A percentile compares a stretch with the other conserved stretches of the same genome.
These are phyloP conservation scores for Candida palmyrensis DNA, from an alignment of 805 yeast species.

Conservation along the genomic window DNA sequence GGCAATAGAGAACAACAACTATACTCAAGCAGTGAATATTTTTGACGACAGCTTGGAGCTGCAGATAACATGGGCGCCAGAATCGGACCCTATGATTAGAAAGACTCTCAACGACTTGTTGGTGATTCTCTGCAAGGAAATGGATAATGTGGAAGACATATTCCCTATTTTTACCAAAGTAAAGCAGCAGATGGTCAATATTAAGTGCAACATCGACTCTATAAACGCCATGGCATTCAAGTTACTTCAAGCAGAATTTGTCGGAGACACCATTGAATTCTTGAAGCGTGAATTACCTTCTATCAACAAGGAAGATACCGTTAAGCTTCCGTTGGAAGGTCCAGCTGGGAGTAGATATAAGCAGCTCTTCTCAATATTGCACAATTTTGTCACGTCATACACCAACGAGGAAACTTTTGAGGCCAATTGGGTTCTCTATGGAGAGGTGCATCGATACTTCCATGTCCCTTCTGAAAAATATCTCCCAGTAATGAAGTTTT, in stretches of 20 bases:
- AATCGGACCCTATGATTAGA: slow-evolving; percentile 30
- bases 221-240: slow-evolving; percentile 20
- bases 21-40: slow-evolving; percentile 18
- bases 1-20: slow-evolving; percentile 16
- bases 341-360: slow-evolving; percentile 21
- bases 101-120: slow-evolving; percentile 43
- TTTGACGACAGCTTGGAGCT: slow-evolving; percentile 27
- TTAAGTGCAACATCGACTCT: slow-evolving; percentile 22
- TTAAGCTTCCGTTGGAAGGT: slow-evolving; percentile 21
- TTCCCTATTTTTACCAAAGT: slow-evolving; percentile 30
- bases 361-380: slow-evolving; percentile 23
- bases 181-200: slow-evolving; percentile 30
- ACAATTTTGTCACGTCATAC: slow-evolving; percentile 25
- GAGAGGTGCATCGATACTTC: slow-evolving; percentile 51
- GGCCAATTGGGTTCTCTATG: slow-evolving; percentile 58
- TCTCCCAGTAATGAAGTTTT: slow-evolving; percentile 52
- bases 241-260: slow-evolving; percentile 30
- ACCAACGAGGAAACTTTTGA: slow-evolving; percentile 26
- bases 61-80: slow-evolving; percentile 18
- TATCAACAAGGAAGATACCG: slow-evolving; percentile 22
- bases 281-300: slow-evolving; percentile 35
- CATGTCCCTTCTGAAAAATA: slow-evolving; percentile 54
- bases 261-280: slow-evolving; percentile 39
- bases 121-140: slow-evolving; percentile 26
- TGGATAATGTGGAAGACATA: slow-evolving; percentile 17